Base-by-base conservation (phyloP, 1,139 yeast genomes). In the Pneumocystis canis region DNA sequence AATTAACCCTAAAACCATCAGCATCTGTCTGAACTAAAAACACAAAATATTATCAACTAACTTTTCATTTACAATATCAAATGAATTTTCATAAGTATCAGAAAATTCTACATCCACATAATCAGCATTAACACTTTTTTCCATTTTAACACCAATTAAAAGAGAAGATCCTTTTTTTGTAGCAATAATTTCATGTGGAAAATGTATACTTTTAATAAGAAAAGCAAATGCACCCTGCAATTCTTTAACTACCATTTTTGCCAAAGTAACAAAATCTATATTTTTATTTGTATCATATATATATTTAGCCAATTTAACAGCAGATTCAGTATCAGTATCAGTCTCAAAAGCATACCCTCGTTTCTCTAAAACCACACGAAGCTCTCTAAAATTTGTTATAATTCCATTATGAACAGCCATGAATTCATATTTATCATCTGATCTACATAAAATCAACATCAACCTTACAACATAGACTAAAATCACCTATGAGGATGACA, bases 81-180 rank as follows among this genome's bases (percentile, higher is more conserved):
- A 58, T 20, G 33, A 68, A 56, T 70, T 70, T 20, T 69, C 73
- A 61, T 75, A 74, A 61, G 72, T 71, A 66, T 86, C 94, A 61
- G 94, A 92, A 79, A 92, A 92, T 77, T 94, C 98, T 65, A 94
- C 97, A 74, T 94, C 99, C 65, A 94, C 98, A 74, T 94, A 90
- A 75, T 94, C 99, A 68, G 90, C 97, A 78, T 92, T 94, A 76
- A 94, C 83, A 74, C 89, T 90, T 75, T 84, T 85, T 72, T 89
- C 95, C 63, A 97, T 89, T 79, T 89, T 90, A 69, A 94, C 97
- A 77, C 99, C 99, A 68, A 94, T 89, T 73, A 94, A 82, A 73
- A 94, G 80, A 33, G 99, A 98, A 61, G 97, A 90, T 71, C 99
- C 99, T 77, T 90, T 92, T 79, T 97, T 87, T 61, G 97, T 89